Evolutionary conservation across 2,329 filamentous ascomycete species (phyloP).

Genomic region (Leptodontidium sp.): DNA sequence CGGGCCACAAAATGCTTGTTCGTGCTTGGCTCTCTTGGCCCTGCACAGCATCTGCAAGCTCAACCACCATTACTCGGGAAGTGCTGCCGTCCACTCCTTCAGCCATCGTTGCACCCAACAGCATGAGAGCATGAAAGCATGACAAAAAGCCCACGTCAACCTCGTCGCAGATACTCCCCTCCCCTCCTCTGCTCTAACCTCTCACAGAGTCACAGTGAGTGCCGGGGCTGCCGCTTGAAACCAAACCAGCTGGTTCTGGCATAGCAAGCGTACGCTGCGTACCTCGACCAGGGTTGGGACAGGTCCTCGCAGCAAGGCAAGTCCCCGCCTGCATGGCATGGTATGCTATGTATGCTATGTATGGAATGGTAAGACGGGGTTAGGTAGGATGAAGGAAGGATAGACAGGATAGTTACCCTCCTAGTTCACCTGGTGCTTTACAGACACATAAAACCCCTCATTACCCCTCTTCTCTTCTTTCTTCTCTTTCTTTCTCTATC

Average conservation of each 20-base stretch:
- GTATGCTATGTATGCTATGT: too few relatives aligned
- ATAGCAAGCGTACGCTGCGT: background rate
- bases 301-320: too few relatives aligned
- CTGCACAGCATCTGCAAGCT: too few relatives aligned
- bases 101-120: background rate
- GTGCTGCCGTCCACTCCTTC: background rate
- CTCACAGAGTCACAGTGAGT: background rate
- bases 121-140: background rate
- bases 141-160: conserved; percentile 9
- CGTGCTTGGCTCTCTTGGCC: conserved; percentile 14
- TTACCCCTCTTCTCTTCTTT: conserved; percentile 8
- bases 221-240: background rate
- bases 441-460: background rate
- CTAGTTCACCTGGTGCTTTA: background rate
- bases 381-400: too few relatives aligned
- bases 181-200: background rate
- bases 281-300: too few relatives aligned
- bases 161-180: background rate
- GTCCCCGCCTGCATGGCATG: too few relatives aligned
- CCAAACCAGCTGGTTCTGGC: background rate
- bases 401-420: background rate
- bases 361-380: too few relatives aligned
- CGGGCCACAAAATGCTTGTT: conserved; percentile 14
- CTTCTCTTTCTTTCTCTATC: background rate
- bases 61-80: too few relatives aligned